phyloP scores from a whole-genome alignment of 176 grass and related monocot genomes.

The Oryza officinalis region DNA sequence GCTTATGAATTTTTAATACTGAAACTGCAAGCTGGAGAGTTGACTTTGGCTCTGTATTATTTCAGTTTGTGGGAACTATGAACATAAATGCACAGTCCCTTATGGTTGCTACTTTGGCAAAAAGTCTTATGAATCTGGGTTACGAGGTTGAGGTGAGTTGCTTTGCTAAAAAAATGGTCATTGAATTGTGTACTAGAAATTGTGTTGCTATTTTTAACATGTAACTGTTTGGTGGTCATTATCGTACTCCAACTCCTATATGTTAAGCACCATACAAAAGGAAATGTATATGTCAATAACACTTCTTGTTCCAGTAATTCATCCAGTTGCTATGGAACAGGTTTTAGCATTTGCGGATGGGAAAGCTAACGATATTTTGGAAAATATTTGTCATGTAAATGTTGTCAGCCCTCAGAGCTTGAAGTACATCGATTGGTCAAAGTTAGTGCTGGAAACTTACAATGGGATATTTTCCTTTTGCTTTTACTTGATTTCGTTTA shows the following conservation, averaged over 20 bases:
- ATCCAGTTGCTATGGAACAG: constrained; percentile 41
- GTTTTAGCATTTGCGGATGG: constrained; percentile 65
- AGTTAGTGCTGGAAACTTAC: constrained; percentile 55
- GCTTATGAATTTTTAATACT: constrained; percentile 17
- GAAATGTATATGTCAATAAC: constrained; percentile 9
- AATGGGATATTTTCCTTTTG: constrained; percentile 21
- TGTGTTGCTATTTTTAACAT: not conserved
- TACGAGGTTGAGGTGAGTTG: constrained; percentile 72
- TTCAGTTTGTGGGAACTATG: constrained; percentile 72
- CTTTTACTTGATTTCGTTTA: constrained; percentile 10
- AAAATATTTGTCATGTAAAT: constrained; percentile 58
- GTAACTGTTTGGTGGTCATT: not conserved
- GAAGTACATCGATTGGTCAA: constrained; percentile 75
- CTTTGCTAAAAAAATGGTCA: constrained; percentile 2
- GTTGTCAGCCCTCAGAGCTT: constrained; percentile 44
- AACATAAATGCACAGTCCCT: constrained; percentile 61
- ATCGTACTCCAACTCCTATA: not conserved
- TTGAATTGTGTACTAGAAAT: not conserved
- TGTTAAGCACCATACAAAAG: not conserved
- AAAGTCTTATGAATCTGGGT: constrained; percentile 62
- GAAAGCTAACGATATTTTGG: constrained; percentile 61
- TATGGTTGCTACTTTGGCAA: constrained; percentile 80
- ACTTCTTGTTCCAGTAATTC: not conserved
- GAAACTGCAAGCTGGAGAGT: constrained; percentile 25
- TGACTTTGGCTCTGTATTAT: constrained; percentile 34